Evolutionary conservation across 345 rosid genomes (phyloP), one percentile per base, ranked within the genome.

Genomic region (Sonneratia alba): DNA sequence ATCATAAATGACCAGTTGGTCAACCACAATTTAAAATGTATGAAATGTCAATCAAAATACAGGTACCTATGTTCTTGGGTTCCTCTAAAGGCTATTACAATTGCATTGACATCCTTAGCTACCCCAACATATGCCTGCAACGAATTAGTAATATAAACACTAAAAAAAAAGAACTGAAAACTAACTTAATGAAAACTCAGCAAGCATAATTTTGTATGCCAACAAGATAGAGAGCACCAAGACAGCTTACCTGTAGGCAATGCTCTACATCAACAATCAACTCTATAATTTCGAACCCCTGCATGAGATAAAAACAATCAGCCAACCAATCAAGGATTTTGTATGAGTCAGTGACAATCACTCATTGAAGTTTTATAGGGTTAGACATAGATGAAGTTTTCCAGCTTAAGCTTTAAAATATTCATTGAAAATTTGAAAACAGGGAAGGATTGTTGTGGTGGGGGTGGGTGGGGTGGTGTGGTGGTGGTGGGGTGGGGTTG

Each of bases 241-340:
- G 22, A n/a, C 53, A 37, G 74, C 19, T 36, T 66, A 91, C 97
- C 97, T 90, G 95, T 75, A 94, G 79, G 80, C 98, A 91, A 78
- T 86, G 85, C 78, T 94, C 84, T 21, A 94, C 73, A 34, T 91
- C 96, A 83, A 91, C 88, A 69, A 91, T 78, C 72, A 93, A 79
- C 82, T 89, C 97, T 51, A 91, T 85, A 34, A 93, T 85, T 84
- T 93, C 79, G 66, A 91, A 93, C 48, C 96, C 98, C 98, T 93
- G 85, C 82, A 69, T 73, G 22, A 71, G 72, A 57, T 64, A n/a
- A 16, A 19, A 73, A 67, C 45, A 38, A 42, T 19, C 18, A 67
- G 32, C 70, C 27, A 38, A 9, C 32, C 51, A 61, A 12, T 6
- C 59, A n/a, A n/a, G 7, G 36, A 14, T 16, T 12, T n/a, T 12